These are phyloP conservation scores for Hyaloscypha finlandica DNA, from an alignment of 495 filamentous ascomycete genomes.

Conservation along the genomic window DNA sequence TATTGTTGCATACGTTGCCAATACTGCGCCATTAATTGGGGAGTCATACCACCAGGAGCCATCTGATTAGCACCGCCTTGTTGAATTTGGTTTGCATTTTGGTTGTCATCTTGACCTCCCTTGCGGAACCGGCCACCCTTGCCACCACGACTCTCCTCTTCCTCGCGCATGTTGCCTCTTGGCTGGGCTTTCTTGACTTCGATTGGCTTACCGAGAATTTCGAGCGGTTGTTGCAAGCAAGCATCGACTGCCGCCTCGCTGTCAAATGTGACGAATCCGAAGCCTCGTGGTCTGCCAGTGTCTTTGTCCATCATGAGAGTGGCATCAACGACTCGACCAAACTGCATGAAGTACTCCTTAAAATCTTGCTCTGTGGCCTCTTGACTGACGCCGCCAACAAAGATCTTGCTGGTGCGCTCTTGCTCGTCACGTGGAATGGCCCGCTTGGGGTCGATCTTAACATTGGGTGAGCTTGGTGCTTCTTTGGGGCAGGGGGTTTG, in stretches of 20 bases:
- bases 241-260: constrained; percentile 93
- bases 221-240: constrained; percentile 74
- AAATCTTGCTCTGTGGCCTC: constrained; percentile 96
- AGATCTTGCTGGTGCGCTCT: constrained; percentile 96
- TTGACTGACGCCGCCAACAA: constrained; percentile 96
- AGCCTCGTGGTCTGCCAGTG: constrained; percentile 90
- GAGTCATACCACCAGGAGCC: constrained; percentile 73
- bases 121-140: constrained; percentile 46
- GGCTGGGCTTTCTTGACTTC: constrained; percentile 99
- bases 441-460: constrained; percentile 93
- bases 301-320: constrained; percentile 99
- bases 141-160: constrained; percentile 66
- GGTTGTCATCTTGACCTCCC: constrained; percentile 47
- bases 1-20: constrained; percentile 98
- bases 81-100: constrained; percentile 38
- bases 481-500: background rate
- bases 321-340: constrained; percentile 93
- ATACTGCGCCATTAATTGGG: constrained; percentile 97
- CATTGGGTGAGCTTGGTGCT: constrained; percentile 22
- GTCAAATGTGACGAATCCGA: constrained; percentile 99
- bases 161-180: constrained; percentile 89
- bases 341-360: constrained; percentile 93
- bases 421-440: constrained; percentile 98
- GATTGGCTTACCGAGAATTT: constrained; percentile 92
- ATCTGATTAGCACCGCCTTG: constrained; percentile 44